Evolutionary conservation across 208 protist genomes (phyloP).

Genomic region (Leishmania gerbilli): DNA sequence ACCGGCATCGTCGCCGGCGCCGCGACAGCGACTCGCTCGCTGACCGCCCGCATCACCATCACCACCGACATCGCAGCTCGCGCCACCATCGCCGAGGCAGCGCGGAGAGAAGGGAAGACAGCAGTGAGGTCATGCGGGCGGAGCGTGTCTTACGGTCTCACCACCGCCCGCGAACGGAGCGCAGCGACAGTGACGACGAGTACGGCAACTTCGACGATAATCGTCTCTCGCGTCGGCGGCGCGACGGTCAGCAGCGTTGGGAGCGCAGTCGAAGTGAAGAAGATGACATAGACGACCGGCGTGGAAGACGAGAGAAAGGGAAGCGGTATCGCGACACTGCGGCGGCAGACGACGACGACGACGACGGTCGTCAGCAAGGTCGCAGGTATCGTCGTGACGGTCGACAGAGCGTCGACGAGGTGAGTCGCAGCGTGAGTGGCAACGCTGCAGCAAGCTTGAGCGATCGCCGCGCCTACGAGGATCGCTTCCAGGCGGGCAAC

Average conservation of each 20-base stretch:
- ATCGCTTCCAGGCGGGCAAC: neutral
- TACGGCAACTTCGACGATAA: conserved; percentile 1
- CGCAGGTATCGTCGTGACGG: conserved; percentile 14
- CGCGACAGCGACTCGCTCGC: neutral
- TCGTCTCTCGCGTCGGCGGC: conserved; percentile 2
- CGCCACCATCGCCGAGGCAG: conserved; percentile 11
- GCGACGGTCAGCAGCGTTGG: neutral
- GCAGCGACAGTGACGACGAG: conserved; percentile 1
- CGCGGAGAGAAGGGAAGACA: neutral
- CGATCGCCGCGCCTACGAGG: neutral
- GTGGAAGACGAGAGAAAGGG: neutral
- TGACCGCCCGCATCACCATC: conserved; percentile 1
- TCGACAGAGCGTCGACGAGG: conserved; percentile 1
- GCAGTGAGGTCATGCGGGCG: neutral
- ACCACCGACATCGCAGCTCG: conserved; percentile 2
- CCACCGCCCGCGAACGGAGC: conserved; percentile 11
- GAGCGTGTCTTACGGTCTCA: conserved; percentile 8
- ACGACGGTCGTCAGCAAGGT: conserved; percentile 2
- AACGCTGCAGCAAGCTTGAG: neutral
- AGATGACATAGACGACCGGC: conserved; percentile 1
- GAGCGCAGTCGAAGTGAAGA: conserved; percentile 7
- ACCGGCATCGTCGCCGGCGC: conserved; percentile 11
- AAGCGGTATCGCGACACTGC: neutral
- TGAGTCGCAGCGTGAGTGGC: neutral
- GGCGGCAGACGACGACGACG: neutral